These are phyloP conservation scores for Ophiocordyceps unilateralis DNA, from an alignment of 2,329 filamentous ascomycete species.

Conservation along the genomic window DNA sequence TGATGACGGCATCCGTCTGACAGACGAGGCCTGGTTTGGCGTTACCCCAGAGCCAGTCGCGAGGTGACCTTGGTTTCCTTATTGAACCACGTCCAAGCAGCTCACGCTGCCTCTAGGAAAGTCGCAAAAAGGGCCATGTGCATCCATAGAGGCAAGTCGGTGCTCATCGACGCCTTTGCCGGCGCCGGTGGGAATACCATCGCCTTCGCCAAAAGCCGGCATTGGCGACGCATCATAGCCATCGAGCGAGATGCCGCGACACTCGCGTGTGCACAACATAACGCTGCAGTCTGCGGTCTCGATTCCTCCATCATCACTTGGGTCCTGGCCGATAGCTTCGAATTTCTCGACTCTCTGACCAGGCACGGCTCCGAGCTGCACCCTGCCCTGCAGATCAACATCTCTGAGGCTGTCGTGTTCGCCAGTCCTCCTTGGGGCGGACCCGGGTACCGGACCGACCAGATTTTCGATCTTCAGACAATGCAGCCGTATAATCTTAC, in stretches of 20 bases:
- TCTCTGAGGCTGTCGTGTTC: conserved; percentile 29
- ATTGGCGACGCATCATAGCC: conserved; percentile 72
- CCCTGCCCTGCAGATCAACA: conserved; percentile 22
- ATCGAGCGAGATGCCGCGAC: conserved; percentile 72
- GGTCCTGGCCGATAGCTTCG: conserved; percentile 76
- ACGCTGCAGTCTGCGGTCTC: conserved; percentile 74
- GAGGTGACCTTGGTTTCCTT: conserved; percentile 30
- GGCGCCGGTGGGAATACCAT: conserved; percentile 90
- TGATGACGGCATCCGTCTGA: conserved; percentile 77
- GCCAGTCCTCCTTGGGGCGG: conserved; percentile 45
- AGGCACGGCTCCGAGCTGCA: conserved; percentile 19
- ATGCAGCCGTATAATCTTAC: conserved; percentile 78
- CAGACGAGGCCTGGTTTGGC: conserved; percentile 89
- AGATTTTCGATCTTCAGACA: conserved; percentile 64
- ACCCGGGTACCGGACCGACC: conserved; percentile 34
- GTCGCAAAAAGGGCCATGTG: conserved; percentile 47
- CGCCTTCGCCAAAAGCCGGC: conserved; percentile 67
- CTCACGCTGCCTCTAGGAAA: neutral
- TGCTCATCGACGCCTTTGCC: conserved; percentile 76
- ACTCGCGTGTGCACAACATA: conserved; percentile 81
- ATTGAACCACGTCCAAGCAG: neutral
- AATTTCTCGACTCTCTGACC: conserved; percentile 37
- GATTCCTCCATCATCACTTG: conserved; percentile 57
- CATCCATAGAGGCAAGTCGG: conserved; percentile 35
- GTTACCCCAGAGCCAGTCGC: conserved; percentile 90